These are phyloP conservation scores for Xylaria castorea DNA, from an alignment of 495 filamentous ascomycete species.

Conservation along the genomic window DNA sequence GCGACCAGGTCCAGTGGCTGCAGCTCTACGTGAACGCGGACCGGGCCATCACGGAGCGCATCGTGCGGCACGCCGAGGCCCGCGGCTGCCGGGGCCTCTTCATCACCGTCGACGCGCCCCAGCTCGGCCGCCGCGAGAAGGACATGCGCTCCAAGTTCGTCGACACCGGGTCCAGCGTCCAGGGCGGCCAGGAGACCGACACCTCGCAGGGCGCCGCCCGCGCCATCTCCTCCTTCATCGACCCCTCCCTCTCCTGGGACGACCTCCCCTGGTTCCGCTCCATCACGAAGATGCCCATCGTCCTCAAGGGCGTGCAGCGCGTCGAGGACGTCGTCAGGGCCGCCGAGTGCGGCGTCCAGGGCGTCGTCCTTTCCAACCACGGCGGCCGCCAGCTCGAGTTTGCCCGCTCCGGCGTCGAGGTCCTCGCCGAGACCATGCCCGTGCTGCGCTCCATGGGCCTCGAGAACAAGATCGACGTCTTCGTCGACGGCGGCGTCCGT, in stretches of 20 bases:
- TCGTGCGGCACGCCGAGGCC: conserved; percentile 88
- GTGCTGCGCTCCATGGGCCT: conserved; percentile 81
- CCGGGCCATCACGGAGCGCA: conserved; percentile 85
- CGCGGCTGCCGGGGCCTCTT: conserved; percentile 96
- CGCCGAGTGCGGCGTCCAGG: conserved; percentile 82
- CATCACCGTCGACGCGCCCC: conserved; percentile 97
- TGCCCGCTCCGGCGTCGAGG: conserved; percentile 86
- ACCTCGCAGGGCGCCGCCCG: conserved; percentile 89
- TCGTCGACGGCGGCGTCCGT: conserved; percentile 87
- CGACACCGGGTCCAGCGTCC: conserved; percentile 84
- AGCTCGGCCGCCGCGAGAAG: conserved; percentile 93
- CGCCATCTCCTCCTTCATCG: conserved; percentile 92
- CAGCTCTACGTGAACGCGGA: conserved; percentile 99
- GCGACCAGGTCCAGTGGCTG: conserved; percentile 91
- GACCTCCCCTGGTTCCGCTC: conserved; percentile 94
- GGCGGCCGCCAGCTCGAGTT: conserved; percentile 97
- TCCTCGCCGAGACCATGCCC: conserved; percentile 96
- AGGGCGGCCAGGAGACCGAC: conserved; percentile 75
- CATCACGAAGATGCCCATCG: conserved; percentile 95
- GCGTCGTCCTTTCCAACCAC: conserved; percentile 96
- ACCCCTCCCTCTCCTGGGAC: conserved; percentile 87
- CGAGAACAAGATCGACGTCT: conserved; percentile 88
- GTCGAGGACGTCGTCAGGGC: conserved; percentile 93
- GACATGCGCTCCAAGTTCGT: conserved; percentile 93
- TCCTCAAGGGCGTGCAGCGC: conserved; percentile 95